phyloP scores from a whole-genome alignment of 176 grass and related monocot genomes.

The Rhynchospora pubera region DNA sequence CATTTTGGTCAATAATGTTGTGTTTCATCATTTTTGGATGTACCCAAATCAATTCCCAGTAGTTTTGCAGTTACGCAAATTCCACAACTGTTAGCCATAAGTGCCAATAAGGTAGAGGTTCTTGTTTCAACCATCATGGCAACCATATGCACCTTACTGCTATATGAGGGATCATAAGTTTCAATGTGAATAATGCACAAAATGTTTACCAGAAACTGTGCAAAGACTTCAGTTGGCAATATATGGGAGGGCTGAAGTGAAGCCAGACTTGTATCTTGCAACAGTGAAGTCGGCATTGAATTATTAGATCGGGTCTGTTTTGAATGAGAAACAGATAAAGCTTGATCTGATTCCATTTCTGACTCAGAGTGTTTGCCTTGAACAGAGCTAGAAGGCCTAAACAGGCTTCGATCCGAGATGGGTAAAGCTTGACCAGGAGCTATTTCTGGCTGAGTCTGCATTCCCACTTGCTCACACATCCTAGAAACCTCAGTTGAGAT shows the following conservation, averaged over 20 bases:
- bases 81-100: neutral
- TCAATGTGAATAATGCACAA: neutral
- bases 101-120: neutral
- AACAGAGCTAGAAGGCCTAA: neutral
- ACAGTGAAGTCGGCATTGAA: slow-evolving; percentile 9
- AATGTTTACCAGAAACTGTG: neutral
- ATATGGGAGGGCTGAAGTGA: slow-evolving; percentile 37
- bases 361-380: slow-evolving; percentile 26
- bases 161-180: neutral
- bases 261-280: slow-evolving; percentile 38
- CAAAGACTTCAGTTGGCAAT: neutral
- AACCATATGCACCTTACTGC: neutral
- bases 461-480: neutral
- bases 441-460: neutral
- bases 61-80: neutral
- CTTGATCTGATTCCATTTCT: slow-evolving; percentile 25
- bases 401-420: neutral
- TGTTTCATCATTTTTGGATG: too few relatives aligned
- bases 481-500: neutral
- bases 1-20: too few relatives aligned
- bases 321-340: slow-evolving; percentile 29
- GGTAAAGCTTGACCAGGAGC: neutral
- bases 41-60: too few relatives aligned
- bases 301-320: slow-evolving; percentile 29
- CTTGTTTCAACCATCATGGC: neutral